Base-by-base conservation (phyloP, 2,329 filamentous ascomycete species). In the Fusarium veterinarium region DNA sequence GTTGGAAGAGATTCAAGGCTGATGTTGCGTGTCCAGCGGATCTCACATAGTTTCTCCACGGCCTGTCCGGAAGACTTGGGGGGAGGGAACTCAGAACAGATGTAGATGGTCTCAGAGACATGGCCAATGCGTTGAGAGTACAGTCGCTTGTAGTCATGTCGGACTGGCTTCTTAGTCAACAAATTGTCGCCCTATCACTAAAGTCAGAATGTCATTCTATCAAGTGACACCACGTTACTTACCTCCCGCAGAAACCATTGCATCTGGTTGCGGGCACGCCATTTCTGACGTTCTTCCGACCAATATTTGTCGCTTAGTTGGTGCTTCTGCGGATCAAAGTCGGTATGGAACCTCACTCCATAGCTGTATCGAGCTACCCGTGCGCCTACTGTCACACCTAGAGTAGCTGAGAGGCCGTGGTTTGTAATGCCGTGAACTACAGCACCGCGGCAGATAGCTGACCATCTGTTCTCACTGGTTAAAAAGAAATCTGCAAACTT, bases 361-460 rank as follows among this genome's bases (percentile, higher is more conserved):
- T 80, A 82, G 16, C 78, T 81, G 10, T 68, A 52, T 1, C 80
- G 71, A 1, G 79, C 75, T 10, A 82, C 33, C 8, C 80, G 75
- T 3, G 72, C 46, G 10, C 60, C 60, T 0, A 81, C 72, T 0
- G 28, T 61, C 0, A 76, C 31, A 1, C 53, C 40, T 1, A 78
- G 31, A 0, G 52, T 49, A 0, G 53, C 5, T 1, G 51, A 65
- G 1, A 71, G 45, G 1, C 52, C 30, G 5, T 44, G 12, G 5
- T 35, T 17, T 1, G 64, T 59, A 2, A 81, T 59, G 0, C 79
- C 80, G 0, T 75, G 72, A 1, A 79, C 52, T 8, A 80, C 80
- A 2, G 81, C 81, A 4, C 81, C 80, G 0, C 80, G 78, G 25
- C 79, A 80, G 8, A 83, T 78, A 0, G 81, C 81, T 0, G 78